Evolutionary conservation across 108 stramenopile genomes (phyloP).

Genomic region (Fragilaria crotonensis): DNA sequence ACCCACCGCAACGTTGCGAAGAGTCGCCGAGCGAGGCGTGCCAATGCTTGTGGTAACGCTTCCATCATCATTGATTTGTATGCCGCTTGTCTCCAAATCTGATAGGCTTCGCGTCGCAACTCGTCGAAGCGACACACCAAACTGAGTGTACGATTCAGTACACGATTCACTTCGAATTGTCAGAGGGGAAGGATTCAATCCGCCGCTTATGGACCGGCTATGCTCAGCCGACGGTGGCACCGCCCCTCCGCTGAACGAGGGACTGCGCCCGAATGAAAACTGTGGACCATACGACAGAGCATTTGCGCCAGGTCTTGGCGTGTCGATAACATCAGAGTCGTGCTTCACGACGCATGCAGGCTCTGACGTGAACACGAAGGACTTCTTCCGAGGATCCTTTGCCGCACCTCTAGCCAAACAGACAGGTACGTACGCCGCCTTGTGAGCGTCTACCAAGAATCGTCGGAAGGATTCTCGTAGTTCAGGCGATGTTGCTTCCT

Average conservation of each 20-base stretch:
- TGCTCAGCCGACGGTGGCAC: too few relatives aligned
- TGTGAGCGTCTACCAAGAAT: constrained; percentile 84
- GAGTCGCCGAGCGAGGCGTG: background rate
- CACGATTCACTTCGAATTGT: too few relatives aligned
- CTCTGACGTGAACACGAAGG: constrained; percentile 71
- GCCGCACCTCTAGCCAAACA: constrained; percentile 65
- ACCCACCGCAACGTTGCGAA: too few relatives aligned
- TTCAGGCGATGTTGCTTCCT: constrained; percentile 39
- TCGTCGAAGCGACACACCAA: constrained; percentile 1
- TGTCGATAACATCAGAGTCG: too few relatives aligned
- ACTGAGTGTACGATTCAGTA: too few relatives aligned
- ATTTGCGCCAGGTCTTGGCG: too few relatives aligned
- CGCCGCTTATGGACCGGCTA: too few relatives aligned
- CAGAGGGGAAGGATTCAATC: too few relatives aligned
- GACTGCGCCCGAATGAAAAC: too few relatives aligned
- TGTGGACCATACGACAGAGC: too few relatives aligned
- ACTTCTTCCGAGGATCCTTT: constrained; percentile 9
- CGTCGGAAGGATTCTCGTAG: constrained; percentile 70
- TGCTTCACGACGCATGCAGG: constrained; percentile 62
- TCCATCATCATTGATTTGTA: constrained; percentile 1
- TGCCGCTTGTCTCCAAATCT: background rate
- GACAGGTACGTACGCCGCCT: constrained; percentile 84
- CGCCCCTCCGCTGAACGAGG: too few relatives aligned
- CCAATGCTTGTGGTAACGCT: background rate
- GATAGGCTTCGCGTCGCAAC: background rate